phyloP scores from a whole-genome alignment of 75 land plant species.

The Azolla pinnata region DNA sequence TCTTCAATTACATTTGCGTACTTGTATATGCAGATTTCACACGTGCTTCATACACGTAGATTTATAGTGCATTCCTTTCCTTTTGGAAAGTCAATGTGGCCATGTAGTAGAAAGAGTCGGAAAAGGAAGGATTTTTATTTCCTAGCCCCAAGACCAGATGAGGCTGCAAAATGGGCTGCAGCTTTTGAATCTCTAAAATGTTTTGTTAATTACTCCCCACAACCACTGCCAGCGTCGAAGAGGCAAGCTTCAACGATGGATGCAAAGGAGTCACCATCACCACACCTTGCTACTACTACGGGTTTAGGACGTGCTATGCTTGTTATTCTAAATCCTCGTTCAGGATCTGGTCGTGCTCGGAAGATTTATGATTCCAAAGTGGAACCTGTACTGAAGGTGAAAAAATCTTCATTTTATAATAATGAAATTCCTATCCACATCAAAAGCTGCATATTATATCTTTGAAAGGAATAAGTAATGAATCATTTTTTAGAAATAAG shows the following conservation, averaged over 20 bases:
- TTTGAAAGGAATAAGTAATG: too few relatives aligned
- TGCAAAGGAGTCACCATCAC: slow-evolving; percentile 35
- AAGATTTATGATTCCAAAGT: slow-evolving; percentile 75
- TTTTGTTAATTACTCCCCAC: slow-evolving; percentile 56
- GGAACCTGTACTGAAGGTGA: slow-evolving; percentile 82
- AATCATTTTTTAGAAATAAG: too few relatives aligned
- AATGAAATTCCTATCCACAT: too few relatives aligned
- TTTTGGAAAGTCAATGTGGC: slow-evolving; percentile 34
- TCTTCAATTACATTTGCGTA: too few relatives aligned
- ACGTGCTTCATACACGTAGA: slow-evolving; percentile 49
- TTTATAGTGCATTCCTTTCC: slow-evolving; percentile 84
- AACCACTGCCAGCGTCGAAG: slow-evolving; percentile 56
- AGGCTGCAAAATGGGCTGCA: slow-evolving; percentile 69
- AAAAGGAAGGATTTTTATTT: slow-evolving; percentile 61
- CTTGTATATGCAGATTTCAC: slow-evolving; percentile 61
- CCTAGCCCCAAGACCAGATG: slow-evolving; percentile 67
- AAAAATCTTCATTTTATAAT: too few relatives aligned
- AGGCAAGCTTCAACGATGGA: slow-evolving; percentile 40
- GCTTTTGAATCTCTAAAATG: slow-evolving; percentile 74
- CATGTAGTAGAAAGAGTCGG: slow-evolving; percentile 44
- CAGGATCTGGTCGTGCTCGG: slow-evolving; percentile 84
- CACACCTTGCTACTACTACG: slow-evolving; percentile 32
- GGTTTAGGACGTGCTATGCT: slow-evolving; percentile 49
- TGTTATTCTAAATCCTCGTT: slow-evolving; percentile 82
- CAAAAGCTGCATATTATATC: too few relatives aligned